Base-by-base conservation (phyloP, 106 monocot species). In the Chionographis japonica region DNA sequence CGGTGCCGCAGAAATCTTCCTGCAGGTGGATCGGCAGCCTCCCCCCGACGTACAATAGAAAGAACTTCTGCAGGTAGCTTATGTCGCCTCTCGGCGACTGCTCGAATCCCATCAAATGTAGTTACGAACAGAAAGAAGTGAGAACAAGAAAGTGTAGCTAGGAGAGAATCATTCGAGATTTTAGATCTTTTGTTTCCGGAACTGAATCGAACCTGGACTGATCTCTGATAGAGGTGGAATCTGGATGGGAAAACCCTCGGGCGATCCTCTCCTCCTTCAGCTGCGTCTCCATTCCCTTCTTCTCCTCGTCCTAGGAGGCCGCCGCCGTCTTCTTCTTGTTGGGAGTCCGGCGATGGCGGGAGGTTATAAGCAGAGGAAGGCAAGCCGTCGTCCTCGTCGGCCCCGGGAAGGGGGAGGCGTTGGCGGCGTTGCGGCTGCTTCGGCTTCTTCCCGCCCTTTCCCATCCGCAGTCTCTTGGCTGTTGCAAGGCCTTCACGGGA, bases 1-100 rank as follows among this genome's bases (percentile, higher is more conserved):
- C 95, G 8, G 95, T 97, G 68, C 92, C 95, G 46, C 92, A 93
- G 71, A 93, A 93, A 65, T 93, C 92, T 51, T 93, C 92, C 60
- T 93, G 92, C 20, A 97, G 50, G 70, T 92, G 92, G 19, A 97
- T 59, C 1, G 95, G 92, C 50, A 72, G 42, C 57, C 95, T 77
- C 4, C 92, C 86, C 4, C 95, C 95, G 37, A 97, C 84, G 61
- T 97, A 97, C 80, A 89, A 86, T 65, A 93, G 62, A 68, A 93
- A 93, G 69, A 93, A 93, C 83, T 93, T 93, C 71, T 88, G 85
- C 83, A 97, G 51, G 63, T 97, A 97, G 72, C 89, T 97, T 49
- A 97, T 89, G 19, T 97, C 95, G 42, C 95, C 95, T 60, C 80
- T 97, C 0, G 95, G 95, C 50, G 85, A 82, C 92, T 97, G 63